Percentiles rank a stretch among this genome's conserved stretches.
Conservation (phyloP, 2,329 filamentous ascomycete genomes). For the Fusarium oligoseptatum region DNA sequence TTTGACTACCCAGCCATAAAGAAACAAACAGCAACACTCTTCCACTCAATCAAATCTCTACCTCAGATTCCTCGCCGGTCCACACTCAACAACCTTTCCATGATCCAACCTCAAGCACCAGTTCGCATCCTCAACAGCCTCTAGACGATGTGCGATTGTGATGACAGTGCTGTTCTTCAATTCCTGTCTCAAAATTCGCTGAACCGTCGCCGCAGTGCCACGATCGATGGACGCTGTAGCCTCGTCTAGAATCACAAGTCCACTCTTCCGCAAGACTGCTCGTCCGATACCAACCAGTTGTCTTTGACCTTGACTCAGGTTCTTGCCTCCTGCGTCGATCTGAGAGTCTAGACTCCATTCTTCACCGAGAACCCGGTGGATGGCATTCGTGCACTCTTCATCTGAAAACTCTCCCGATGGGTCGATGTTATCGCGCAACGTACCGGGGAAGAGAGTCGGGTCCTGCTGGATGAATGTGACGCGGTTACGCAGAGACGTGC, state of each 20-base stretch:
- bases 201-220: slow-evolving; percentile 69
- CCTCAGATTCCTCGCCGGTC: slow-evolving; percentile 51
- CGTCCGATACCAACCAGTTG: slow-evolving; percentile 73
- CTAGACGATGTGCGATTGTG: slow-evolving; percentile 74
- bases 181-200: slow-evolving; percentile 68
- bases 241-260: slow-evolving; percentile 74
- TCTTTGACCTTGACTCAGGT: slow-evolving; percentile 72
- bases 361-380: slow-evolving; percentile 71
- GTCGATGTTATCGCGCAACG: slow-evolving; percentile 75
- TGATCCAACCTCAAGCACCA: slow-evolving; percentile 67
- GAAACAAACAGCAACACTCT: neutral
- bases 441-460: slow-evolving; percentile 71
- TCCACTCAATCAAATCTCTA: neutral
- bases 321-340: slow-evolving; percentile 71
- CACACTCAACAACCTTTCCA: slow-evolving; percentile 64
- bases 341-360: slow-evolving; percentile 62
- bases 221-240: slow-evolving; percentile 74
- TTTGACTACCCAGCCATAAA: neutral
- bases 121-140: slow-evolving; percentile 71
- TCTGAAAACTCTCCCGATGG: slow-evolving; percentile 71
- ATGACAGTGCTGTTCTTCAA: slow-evolving; percentile 70
- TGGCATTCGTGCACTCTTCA: slow-evolving; percentile 61
- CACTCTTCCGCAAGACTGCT: slow-evolving; percentile 70
- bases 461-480: slow-evolving; percentile 76
- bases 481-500: slow-evolving; percentile 67